Base-by-base conservation (phyloP, 2,329 filamentous ascomycete genomes). In the Talaromyces piceae region DNA sequence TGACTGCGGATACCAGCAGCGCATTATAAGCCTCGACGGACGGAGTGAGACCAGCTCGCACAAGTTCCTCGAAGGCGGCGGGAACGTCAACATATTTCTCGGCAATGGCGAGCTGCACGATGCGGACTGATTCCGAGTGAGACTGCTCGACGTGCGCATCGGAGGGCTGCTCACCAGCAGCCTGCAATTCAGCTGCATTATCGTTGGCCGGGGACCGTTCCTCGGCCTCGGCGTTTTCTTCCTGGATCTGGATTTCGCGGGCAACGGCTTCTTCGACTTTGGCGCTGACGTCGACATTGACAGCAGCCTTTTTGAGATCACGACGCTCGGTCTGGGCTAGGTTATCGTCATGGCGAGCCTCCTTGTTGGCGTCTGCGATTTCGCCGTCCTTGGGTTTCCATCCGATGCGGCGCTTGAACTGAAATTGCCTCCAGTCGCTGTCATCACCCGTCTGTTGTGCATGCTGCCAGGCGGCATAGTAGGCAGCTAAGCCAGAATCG, bases 1-100 rank as follows among this genome's bases (percentile, higher is more conserved):
- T 80, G 55, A 96, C 88, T 12, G 90, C 90, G 5, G 93, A 88
- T 61, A 84, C 78, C 41, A 98, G 75, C 41, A 98, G 78, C 46
- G 89, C 87, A 66, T 96, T 96, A 77, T 98, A 98, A n/a, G 91
- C 87, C 44, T 82, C 78, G 45, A 88, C 82, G 5, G 86, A 87
- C 30, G 93, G 93, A 63, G 83, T 83, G 55, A 95, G 79, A 44
- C 88, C 87, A 57, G 87, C 86, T 44, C 84, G 83, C 56, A 97
- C 79, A 83, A 97, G 88, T 25, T 84, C 81, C 76, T 96, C 88
- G 66, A 98, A 98, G 3, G 93, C 83, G 33, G 84, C 83, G 0
- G 91, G 91, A 43, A 98, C 93, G 66, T 96, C 89, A 12, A 82
- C 82, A 80, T 89, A 94, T 54, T 87, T 84, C 50, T 82, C 79